Conservation (phyloP, 345 rosid species). For the Melastoma malabathricum region DNA sequence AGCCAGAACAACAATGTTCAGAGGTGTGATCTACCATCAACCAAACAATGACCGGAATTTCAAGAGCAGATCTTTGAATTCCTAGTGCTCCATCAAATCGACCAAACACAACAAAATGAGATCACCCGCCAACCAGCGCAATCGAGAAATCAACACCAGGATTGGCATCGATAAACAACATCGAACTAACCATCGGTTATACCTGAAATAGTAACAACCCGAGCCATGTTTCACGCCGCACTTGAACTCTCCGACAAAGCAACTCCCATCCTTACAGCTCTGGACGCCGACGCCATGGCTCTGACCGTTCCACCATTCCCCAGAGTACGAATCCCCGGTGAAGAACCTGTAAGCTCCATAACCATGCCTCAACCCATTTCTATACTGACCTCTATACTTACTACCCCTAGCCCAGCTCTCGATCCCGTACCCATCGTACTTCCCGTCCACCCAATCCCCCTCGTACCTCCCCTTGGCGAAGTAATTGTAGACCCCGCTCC, state of each 20-base stretch:
- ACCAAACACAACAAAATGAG: too few species aligned
- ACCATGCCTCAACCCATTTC: slow-evolving; percentile 74
- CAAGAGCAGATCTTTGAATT: too few species aligned
- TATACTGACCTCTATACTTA: slow-evolving; percentile 74
- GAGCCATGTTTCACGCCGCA: slow-evolving; percentile 85
- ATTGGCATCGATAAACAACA: not conserved
- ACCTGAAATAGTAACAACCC: slow-evolving; percentile 93
- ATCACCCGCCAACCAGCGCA: too few species aligned
- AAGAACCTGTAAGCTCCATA: slow-evolving; percentile 67
- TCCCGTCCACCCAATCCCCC: slow-evolving; percentile 90
- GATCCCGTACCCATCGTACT: slow-evolving; percentile 78
- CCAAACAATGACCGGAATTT: too few species aligned
- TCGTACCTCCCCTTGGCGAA: slow-evolving; percentile 73
- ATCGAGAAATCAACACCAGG: too few species aligned
- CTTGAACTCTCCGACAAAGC: slow-evolving; percentile 71
- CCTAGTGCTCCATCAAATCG: too few species aligned
- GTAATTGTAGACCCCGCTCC: slow-evolving; percentile 82
- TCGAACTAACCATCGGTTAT: not conserved
- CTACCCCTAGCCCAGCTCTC: slow-evolving; percentile 97
- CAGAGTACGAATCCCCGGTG: slow-evolving; percentile 86
- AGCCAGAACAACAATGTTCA: too few species aligned
- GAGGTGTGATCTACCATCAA: too few species aligned
- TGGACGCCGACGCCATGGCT: slow-evolving; percentile 88
- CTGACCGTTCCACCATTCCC: slow-evolving; percentile 91
- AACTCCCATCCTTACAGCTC: slow-evolving; percentile 80